A percentile compares a stretch with the other conserved stretches of the same genome.
phyloP scores from a whole-genome alignment of 352 stramenopile species.

The Phytophthora idaei region DNA sequence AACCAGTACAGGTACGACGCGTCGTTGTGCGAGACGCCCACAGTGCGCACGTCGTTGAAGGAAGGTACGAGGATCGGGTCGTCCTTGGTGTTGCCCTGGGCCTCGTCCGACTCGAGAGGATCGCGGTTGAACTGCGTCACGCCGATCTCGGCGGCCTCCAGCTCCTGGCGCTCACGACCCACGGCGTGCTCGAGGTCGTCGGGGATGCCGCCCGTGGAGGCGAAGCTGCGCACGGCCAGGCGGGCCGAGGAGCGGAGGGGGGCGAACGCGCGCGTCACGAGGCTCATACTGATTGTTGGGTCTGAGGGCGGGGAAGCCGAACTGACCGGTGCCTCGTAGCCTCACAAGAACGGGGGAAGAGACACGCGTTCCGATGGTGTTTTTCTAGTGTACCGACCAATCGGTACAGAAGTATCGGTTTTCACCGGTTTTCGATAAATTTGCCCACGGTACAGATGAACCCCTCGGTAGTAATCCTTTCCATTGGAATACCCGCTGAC shows the following conservation, averaged over 20 bases:
- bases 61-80: constrained; percentile 88
- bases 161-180: constrained; percentile 76
- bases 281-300: constrained; percentile 41
- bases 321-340: constrained; percentile 17
- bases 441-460: no score
- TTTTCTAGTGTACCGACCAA: neutral
- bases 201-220: constrained; percentile 61
- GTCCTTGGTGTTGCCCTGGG: constrained; percentile 89
- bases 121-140: constrained; percentile 82
- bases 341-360: constrained; percentile 8
- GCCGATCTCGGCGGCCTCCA: constrained; percentile 75
- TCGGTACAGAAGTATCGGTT: neutral
- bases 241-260: constrained; percentile 52
- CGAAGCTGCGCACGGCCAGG: constrained; percentile 55
- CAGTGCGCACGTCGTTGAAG: constrained; percentile 72
- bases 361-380: constrained; percentile 15
- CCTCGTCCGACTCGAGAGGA: constrained; percentile 84
- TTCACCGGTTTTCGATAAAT: no score
- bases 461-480: no score
- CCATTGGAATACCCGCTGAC: no score
- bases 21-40: constrained; percentile 90
- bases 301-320: constrained; percentile 23
- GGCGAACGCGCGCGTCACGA: constrained; percentile 57
- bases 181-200: constrained; percentile 84
- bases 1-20: constrained; percentile 90